phyloP scores from a whole-genome alignment of 2,329 filamentous ascomycete species.

The Phymatotrichopsis omnivora region DNA sequence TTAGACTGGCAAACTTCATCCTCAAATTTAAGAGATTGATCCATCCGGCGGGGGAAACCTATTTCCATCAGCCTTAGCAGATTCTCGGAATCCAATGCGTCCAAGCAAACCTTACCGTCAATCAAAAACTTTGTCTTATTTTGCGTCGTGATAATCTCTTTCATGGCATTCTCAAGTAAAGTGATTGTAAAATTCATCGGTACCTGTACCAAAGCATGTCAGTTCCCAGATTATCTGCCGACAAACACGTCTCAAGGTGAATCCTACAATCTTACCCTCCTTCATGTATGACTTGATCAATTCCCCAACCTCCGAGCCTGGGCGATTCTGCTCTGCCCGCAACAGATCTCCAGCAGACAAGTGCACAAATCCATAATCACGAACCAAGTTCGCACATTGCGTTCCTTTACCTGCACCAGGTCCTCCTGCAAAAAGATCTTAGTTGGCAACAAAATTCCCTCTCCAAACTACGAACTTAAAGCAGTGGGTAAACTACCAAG shows the following conservation, averaged over 20 bases:
- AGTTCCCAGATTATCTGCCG: background rate
- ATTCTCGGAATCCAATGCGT: background rate
- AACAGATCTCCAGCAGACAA: conserved; percentile 88
- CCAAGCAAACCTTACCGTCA: conserved; percentile 40
- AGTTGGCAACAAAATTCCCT: no score
- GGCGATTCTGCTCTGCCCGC: conserved; percentile 81
- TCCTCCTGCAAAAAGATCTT: no score
- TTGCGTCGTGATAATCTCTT: conserved; percentile 49
- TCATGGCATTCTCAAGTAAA: conserved; percentile 89
- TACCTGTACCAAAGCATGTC: conserved; percentile 9
- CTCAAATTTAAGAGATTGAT: conserved; percentile 93
- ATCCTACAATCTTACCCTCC: conserved; percentile 73
- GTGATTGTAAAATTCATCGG: conserved; percentile 98
- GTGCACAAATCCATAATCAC: conserved; percentile 83
- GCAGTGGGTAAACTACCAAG: conserved; percentile 48
- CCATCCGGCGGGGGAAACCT: conserved; percentile 93
- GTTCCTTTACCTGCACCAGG: conserved; percentile 95
- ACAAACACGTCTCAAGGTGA: background rate
- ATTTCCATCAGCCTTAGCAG: conserved; percentile 35
- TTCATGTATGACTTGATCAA: conserved; percentile 91
- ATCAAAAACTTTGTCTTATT: conserved; percentile 62
- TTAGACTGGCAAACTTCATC: conserved; percentile 70
- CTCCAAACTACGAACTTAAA: background rate
- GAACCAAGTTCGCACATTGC: conserved; percentile 80
- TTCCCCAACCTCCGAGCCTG: conserved; percentile 77